Conservation (phyloP, 1,284 basidiomycete species). For the Irpex rosettiformis region DNA sequence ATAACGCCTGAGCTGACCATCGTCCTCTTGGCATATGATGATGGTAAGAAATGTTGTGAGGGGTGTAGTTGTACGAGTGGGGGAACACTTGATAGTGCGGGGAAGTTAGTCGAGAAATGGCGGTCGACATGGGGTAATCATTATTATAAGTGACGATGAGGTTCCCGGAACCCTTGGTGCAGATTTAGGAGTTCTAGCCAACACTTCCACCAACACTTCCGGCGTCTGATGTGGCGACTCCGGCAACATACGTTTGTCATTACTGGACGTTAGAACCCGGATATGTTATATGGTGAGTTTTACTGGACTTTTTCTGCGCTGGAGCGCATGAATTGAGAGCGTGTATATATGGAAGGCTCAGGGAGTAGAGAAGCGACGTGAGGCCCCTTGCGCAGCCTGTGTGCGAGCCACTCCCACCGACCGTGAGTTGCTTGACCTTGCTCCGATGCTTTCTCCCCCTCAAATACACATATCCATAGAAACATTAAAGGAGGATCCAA, state of each 20-base stretch:
- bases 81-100: neutral
- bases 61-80: neutral
- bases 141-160: too few relatives aligned
- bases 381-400: neutral
- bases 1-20: conserved; percentile 11
- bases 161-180: too few relatives aligned
- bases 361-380: neutral
- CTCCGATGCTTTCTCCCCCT: neutral
- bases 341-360: neutral
- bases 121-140: too few relatives aligned
- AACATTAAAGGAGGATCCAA: neutral
- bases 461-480: neutral
- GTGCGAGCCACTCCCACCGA: neutral
- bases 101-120: neutral
- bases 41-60: neutral
- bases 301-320: too few relatives aligned
- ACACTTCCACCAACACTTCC: too few relatives aligned
- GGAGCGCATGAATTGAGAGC: neutral
- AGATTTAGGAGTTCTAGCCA: too few relatives aligned
- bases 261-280: too few relatives aligned
- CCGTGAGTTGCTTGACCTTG: neutral
- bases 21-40: neutral
- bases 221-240: too few relatives aligned
- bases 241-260: too few relatives aligned
- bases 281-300: too few relatives aligned